These are phyloP conservation scores for Lepidopterella palustris DNA, from an alignment of 495 filamentous ascomycete species.

Conservation along the genomic window DNA sequence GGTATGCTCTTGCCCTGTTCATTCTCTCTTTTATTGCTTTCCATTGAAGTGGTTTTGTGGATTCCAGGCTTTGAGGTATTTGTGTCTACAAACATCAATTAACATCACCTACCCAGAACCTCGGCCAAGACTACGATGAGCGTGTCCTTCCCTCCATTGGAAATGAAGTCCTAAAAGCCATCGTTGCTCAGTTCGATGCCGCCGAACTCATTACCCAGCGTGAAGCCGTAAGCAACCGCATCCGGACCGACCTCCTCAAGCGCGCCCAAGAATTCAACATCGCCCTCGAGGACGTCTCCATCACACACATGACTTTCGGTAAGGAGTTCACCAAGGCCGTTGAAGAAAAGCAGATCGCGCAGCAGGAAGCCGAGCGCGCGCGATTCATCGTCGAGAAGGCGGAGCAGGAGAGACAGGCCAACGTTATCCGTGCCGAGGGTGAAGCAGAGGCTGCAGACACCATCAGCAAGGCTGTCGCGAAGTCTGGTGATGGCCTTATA, in stretches of 20 bases:
- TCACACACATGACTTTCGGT: constrained; percentile 99
- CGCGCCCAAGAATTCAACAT: constrained; percentile 99
- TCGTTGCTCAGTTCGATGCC: constrained; percentile 98
- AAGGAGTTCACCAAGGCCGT: constrained; percentile 98
- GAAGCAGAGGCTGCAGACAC: constrained; percentile 95
- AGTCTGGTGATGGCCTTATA: constrained; percentile 85
- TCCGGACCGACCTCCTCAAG: constrained; percentile 89
- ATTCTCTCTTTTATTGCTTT: not conserved
- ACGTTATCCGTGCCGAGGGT: constrained; percentile 95
- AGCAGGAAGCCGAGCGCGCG: constrained; percentile 96
- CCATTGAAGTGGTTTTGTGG: not conserved
- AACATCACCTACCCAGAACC: constrained; percentile 38
- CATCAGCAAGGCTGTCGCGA: constrained; percentile 86
- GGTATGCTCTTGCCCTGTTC: constrained; percentile 47
- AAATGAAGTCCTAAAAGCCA: constrained; percentile 99
- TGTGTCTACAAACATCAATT: not conserved
- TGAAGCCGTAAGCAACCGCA: constrained; percentile 90
- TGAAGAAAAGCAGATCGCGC: constrained; percentile 99
- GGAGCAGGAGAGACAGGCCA: constrained; percentile 97
- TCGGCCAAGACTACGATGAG: constrained; percentile 98
- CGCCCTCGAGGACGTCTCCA: constrained; percentile 94
- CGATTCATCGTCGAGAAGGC: constrained; percentile 98
- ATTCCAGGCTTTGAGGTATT: not conserved
- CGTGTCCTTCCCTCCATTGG: constrained; percentile 98
- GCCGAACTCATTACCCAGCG: constrained; percentile 99